Conservation (phyloP, 129 eudicot genomes). For the Arctium minus region DNA sequence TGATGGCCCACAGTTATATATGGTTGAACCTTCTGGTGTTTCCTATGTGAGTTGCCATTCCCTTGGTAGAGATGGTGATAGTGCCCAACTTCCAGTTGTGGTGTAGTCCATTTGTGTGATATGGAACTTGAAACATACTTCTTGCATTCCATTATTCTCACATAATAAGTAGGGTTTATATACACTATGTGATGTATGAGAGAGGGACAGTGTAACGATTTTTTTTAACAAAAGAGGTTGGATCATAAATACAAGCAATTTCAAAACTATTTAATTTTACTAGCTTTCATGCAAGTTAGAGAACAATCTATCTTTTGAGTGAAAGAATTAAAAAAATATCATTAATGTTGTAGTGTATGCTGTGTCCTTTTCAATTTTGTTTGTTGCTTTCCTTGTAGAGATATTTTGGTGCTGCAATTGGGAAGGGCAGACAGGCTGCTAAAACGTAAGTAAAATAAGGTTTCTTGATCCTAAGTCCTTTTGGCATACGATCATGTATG, state of each 20-base stretch:
- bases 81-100: background rate
- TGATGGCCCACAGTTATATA: conserved; percentile 92
- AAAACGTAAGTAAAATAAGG: conserved; percentile 65
- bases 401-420: conserved; percentile 95
- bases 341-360: background rate
- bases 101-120: background rate
- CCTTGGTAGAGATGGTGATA: conserved; percentile 2
- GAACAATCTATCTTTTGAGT: background rate
- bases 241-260: background rate
- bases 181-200: background rate
- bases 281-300: background rate
- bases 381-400: conserved; percentile 43
- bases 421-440: conserved; percentile 99
- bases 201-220: background rate
- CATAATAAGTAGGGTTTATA: background rate
- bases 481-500: background rate
- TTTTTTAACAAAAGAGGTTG: background rate
- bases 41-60: conserved; percentile 73
- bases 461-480: background rate
- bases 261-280: background rate
- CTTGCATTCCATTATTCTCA: background rate
- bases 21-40: conserved; percentile 98
- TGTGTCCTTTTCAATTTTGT: background rate
- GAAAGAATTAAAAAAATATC: background rate
- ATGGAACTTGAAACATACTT: background rate